Base-by-base conservation (phyloP, 495 filamentous ascomycete genomes). In the Neurospora cerealis region DNA sequence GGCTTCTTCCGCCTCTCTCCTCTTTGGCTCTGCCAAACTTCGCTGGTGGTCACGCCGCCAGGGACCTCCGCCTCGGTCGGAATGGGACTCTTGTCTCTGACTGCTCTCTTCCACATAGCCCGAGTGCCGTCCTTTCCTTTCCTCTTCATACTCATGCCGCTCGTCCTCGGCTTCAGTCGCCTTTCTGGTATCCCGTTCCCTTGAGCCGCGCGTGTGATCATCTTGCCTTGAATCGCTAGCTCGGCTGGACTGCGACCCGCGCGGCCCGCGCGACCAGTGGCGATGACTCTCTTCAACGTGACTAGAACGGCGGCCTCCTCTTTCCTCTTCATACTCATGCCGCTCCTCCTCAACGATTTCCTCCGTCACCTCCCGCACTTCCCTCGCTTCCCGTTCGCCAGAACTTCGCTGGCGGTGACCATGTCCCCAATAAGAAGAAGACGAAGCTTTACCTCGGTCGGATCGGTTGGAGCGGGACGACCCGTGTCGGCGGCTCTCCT, bases 151-250 rank as follows among this genome's bases (percentile, higher is more conserved):
- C 38, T 69, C 42, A 17, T 32, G 32, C 34, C 54, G 36, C 19
- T 38, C 48, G 13, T 83, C 81, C 10, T 78, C 79, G 8, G 75
- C 76, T 19, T 80, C 77, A 0, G 24, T n/a, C 2, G 1, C 28
- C 54, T 36, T 1, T 66, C 54, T 66, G 7, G 3, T 34, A 9
- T 36, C 7, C 7, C 15, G 13, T 28, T 36, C 3, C 28, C 0
- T 1, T 10, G 28, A 66, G 54, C 54, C 1, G 0, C 54, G 54
- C 28, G 1, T 3, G 15, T 66, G 6, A 8, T 66, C 54, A 10
- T 36, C 15, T 5, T 3, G 54, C 54, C 6, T 5, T 2, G 15
- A 62, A 7, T 62, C 54, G 1, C 28, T 62, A 19, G 15, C 54
- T 34, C 54, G 28, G 1, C 15, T 9, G 1, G 24, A 66, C 54